These are phyloP conservation scores for Yarrowia hollandica DNA, from an alignment of 805 yeast species.

Conservation along the genomic window DNA sequence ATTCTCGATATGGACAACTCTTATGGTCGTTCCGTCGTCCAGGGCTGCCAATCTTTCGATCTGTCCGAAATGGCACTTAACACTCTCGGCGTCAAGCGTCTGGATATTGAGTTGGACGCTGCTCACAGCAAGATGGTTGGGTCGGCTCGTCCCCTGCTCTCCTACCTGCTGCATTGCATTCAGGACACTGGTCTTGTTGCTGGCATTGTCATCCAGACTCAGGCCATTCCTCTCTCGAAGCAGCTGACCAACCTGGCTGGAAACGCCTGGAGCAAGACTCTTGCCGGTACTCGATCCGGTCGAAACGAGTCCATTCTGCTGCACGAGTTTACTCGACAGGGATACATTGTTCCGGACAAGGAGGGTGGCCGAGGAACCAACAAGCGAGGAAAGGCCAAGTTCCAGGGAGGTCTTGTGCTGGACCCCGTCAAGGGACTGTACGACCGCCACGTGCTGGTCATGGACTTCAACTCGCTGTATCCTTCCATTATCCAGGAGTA, in stretches of 20 bases:
- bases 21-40: slow-evolving; percentile 87
- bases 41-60: slow-evolving; percentile 94
- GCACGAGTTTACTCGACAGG: slow-evolving; percentile 82
- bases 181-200: slow-evolving; percentile 68
- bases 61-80: slow-evolving; percentile 85
- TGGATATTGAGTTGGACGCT: slow-evolving; percentile 73
- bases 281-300: slow-evolving; percentile 94
- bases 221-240: slow-evolving; percentile 83
- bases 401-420: slow-evolving; percentile 90
- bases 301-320: slow-evolving; percentile 89
- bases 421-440: slow-evolving; percentile 96
- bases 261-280: slow-evolving; percentile 93
- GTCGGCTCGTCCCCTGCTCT: slow-evolving; percentile 61
- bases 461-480: slow-evolving; percentile 97
- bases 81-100: slow-evolving; percentile 64
- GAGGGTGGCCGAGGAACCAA: slow-evolving; percentile 47
- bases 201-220: slow-evolving; percentile 76
- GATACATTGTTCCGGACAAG: slow-evolving; percentile 86
- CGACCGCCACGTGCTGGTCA: slow-evolving; percentile 81
- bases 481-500: slow-evolving; percentile 97
- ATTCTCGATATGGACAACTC: slow-evolving; percentile 92
- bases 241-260: slow-evolving; percentile 94
- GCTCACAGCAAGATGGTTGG: slow-evolving; percentile 54
- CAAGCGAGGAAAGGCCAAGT: slow-evolving; percentile 68
- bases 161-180: slow-evolving; percentile 70